A percentile compares a stretch with the other conserved stretches of the same genome.
phyloP scores from a whole-genome alignment of 305 asterid genomes.

The Coffea humblotiana region DNA sequence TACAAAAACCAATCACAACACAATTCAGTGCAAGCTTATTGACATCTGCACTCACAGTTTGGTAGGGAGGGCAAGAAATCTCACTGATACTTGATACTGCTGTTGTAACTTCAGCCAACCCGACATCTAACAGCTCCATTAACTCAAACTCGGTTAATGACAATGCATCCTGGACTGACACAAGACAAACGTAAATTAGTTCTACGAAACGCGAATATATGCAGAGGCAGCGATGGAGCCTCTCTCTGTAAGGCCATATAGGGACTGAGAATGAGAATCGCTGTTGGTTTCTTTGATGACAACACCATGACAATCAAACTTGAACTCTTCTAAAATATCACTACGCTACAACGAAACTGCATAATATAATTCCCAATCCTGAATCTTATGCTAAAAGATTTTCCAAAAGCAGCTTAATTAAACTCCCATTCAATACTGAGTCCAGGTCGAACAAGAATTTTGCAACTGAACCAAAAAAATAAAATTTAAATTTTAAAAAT shows the following conservation, averaged over 20 bases:
- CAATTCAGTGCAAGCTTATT: neutral
- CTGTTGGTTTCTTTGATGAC: no score
- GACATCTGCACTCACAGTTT: constrained; percentile 48
- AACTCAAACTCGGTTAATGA: constrained; percentile 74
- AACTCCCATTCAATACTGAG: no score
- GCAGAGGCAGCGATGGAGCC: neutral
- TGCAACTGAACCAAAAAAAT: no score
- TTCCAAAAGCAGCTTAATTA: no score
- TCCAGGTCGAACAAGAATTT: no score
- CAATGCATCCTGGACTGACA: constrained; percentile 55
- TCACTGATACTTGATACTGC: constrained; percentile 72
- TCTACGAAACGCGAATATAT: neutral
- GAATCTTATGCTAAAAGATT: no score
- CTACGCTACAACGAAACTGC: no score
- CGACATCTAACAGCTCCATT: constrained; percentile 83
- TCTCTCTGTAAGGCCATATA: neutral
- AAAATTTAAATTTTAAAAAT: no score
- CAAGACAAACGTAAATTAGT: neutral
- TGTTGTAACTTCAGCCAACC: constrained; percentile 56
- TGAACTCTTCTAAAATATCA: neutral
- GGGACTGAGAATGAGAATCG: neutral
- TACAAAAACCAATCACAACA: neutral
- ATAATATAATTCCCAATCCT: neutral
- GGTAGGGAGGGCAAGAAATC: constrained; percentile 69
- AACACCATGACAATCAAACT: neutral